A percentile compares a stretch with the other conserved stretches of the same genome.
phyloP scores from a whole-genome alignment of 495 filamentous ascomycete genomes.

The Xylaria acuta region DNA sequence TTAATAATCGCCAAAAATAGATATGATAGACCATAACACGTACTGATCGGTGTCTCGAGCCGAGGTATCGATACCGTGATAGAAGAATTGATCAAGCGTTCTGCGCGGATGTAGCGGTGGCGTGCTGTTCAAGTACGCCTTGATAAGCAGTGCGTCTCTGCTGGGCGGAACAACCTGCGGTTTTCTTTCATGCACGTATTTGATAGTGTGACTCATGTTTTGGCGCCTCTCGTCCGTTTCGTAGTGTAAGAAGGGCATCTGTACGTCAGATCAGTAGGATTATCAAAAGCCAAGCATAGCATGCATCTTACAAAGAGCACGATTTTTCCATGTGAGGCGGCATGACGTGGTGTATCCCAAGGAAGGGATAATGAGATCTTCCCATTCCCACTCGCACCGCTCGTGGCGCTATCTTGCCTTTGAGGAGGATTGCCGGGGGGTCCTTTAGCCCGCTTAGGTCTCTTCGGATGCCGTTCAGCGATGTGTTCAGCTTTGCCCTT shows the following conservation, averaged over 20 bases:
- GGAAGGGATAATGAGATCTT: conserved; percentile 30
- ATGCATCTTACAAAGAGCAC: conserved; percentile 56
- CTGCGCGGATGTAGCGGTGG: conserved; percentile 69
- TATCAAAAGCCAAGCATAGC: background rate
- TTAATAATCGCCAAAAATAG: background rate
- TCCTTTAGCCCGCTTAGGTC: conserved; percentile 35
- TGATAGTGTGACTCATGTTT: conserved; percentile 67
- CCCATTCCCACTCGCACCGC: conserved; percentile 4
- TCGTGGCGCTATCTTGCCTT: conserved; percentile 31
- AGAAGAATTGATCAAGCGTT: conserved; percentile 75
- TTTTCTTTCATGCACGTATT: conserved; percentile 44
- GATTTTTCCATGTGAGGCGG: conserved; percentile 52
- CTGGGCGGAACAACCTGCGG: conserved; percentile 37
- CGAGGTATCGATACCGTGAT: conserved; percentile 72
- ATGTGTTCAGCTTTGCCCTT: conserved; percentile 44
- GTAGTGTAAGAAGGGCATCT: conserved; percentile 74
- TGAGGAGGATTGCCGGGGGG: conserved; percentile 38
- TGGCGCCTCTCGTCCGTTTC: conserved; percentile 63
- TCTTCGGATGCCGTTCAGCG: conserved; percentile 42
- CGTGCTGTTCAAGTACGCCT: conserved; percentile 63
- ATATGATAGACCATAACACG: background rate
- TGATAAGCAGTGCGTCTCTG: conserved; percentile 68
- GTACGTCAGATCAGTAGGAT: conserved; percentile 22
- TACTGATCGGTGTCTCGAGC: conserved; percentile 68
- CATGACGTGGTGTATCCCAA: conserved; percentile 34